Evolutionary conservation across 139 green algal species (phyloP), one percentile per base, ranked within the genome.

Genomic region (Eudorina sp.): DNA sequence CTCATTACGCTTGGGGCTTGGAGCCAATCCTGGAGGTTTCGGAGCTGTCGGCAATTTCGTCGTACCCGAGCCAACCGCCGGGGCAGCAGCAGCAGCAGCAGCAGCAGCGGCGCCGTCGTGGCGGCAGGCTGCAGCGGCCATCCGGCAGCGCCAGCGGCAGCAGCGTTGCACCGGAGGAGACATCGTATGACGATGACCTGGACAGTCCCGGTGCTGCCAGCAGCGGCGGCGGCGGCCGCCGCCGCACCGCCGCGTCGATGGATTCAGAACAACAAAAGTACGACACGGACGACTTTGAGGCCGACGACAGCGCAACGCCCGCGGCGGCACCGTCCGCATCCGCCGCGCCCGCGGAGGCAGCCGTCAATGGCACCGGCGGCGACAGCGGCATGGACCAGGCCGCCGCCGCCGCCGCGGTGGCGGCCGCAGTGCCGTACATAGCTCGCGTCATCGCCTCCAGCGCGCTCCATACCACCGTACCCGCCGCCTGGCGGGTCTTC

Each of bases 361-460:
- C 51, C 16, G 13, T 16, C 34, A 46, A 34, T 14, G 36, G 36
- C 9, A 16, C 66, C 66, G 38, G 27, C 16, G 18, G 34, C 64
- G 29, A 14, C 31, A 7, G 16, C 19, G 31, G 46, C 7, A 31
- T 4, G 34, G 66, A 75, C 34, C 70, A 53, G 70, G 70, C 70
- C 14, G 41, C 40, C 40, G 40, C 70, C 9, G 70, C 41, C 2
- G 70, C 70, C 19, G 40, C 70, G 40, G 70, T 79, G 73, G 45
- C 73, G 9, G 75, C 75, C 14, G 48, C 43, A 31, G 31, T 83
- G 41, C 80, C 80, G 29, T 46, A 58, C 53, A 29, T 86, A 2
- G 62, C 64, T 45, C 81, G 81, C 23, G 81, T 64, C 13, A 43
- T 87, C 29, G 81, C 62, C 3, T 87, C 81, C 25, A 53, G 55